Percentiles rank a stretch among this genome's conserved stretches.
Conservation (phyloP, 768 basidiomycete species). For the Leccinum imitatum region DNA sequence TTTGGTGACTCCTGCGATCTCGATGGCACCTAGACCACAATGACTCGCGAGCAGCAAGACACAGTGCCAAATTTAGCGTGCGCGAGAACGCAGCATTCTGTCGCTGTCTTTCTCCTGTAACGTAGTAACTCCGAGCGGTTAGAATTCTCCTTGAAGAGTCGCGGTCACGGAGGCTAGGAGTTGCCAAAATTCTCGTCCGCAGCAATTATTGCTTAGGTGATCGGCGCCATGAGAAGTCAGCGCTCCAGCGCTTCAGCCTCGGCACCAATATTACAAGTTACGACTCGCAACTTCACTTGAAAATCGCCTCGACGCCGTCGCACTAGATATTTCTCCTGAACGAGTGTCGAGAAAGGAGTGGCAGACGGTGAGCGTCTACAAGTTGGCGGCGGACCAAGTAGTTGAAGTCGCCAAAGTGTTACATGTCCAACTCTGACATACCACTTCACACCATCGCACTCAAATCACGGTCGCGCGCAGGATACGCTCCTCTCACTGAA, state of each 20-base stretch:
- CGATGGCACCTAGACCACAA: background rate
- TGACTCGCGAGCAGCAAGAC: too few relatives aligned
- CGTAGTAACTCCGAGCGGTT: too few relatives aligned
- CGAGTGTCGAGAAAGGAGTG: background rate
- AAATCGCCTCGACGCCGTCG: background rate
- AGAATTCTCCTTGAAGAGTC: too few relatives aligned
- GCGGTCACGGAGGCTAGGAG: too few relatives aligned
- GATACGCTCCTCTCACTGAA: slow-evolving; percentile 44
- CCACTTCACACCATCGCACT: slow-evolving; percentile 62
- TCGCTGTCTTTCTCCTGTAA: too few relatives aligned
- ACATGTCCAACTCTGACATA: slow-evolving; percentile 55
- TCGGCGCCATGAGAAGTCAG: too few relatives aligned
- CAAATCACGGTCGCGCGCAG: slow-evolving; percentile 42
- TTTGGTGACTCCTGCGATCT: too few relatives aligned
- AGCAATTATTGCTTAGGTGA: too few relatives aligned
- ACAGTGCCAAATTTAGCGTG: too few relatives aligned
- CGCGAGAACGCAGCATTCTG: too few relatives aligned
- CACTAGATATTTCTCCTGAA: background rate
- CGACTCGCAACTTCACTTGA: background rate
- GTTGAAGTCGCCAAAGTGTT: slow-evolving; percentile 5
- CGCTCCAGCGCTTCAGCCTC: too few relatives aligned
- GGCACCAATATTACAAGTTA: background rate
- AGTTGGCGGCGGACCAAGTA: background rate
- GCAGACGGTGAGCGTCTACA: slow-evolving; percentile 5
- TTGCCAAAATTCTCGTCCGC: too few relatives aligned